Base-by-base conservation (phyloP, 2,329 filamentous ascomycete species). In the Fusarium sacchari region DNA sequence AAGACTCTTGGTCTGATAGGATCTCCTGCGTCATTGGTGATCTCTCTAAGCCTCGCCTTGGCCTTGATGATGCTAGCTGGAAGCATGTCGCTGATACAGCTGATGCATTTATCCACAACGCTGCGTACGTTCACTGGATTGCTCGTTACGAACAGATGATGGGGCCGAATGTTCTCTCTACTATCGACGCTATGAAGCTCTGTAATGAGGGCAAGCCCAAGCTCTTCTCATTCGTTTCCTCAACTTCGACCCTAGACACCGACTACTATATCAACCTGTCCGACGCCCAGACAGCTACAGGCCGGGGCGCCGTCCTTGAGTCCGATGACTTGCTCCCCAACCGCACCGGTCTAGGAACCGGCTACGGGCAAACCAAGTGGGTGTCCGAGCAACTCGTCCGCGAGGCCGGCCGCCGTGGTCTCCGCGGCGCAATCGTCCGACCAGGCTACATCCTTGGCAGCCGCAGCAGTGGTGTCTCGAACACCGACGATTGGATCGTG, bases 11-110 rank as follows among this genome's bases (percentile, higher is more conserved):
- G 94, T 80, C 82, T 28, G 30, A 34, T 26, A 58, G 55, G 55
- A 7, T 83, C 81, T 17, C 88, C 64, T 89, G 88, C 43, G 90
- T 97, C 2, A 83, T 90, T 49, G 95, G 95, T 65, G 93, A 96
- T 80, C 84, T 97, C 14, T 37, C 53, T n/a, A 46, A 67, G 9
- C 46, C 63, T 46, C 57, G 44, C 26, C 44, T 60, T 52, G 57
- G 57, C 34, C 57, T 60, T 32, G 44, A 40, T 13, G 32, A 60
- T 11, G 44, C 32, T 28, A 60, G 24, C 26, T 52, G 44, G 57
- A 37, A 52, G 26, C 34, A 30, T 18, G 32, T 60, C 20, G 44
- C 32, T 39, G 34, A 60, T 30, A 32, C 44, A 15, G 57, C 34
- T n/a, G 57, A 60, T 53, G 34, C 34, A 24, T 37, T 60, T 32